Evolutionary conservation across 805 yeast species (phyloP).

Genomic region (Starmerella davenportii): DNA sequence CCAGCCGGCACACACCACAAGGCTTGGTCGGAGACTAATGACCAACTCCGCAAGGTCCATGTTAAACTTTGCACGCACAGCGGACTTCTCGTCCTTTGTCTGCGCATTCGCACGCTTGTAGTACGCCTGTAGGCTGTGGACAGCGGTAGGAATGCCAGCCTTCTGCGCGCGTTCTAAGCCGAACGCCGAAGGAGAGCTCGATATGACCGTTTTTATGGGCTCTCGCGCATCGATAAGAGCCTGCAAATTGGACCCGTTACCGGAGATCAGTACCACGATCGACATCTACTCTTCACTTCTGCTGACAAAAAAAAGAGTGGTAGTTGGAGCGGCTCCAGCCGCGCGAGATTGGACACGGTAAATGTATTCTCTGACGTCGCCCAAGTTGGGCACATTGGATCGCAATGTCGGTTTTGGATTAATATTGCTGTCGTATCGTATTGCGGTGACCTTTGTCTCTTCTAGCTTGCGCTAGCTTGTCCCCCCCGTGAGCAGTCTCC

Average conservation of each 20-base stretch:
- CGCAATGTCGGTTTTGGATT: no score
- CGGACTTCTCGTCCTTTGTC: constrained; percentile 36
- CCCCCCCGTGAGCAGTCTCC: no score
- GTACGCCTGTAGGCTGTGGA: constrained; percentile 55
- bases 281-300: constrained; percentile 10
- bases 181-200: constrained; percentile 72
- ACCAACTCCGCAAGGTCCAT: constrained; percentile 56
- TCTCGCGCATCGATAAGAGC: constrained; percentile 69
- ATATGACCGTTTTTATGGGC: constrained; percentile 56
- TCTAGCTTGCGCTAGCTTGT: no score
- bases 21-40: constrained; percentile 44
- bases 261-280: constrained; percentile 74
- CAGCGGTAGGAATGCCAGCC: constrained; percentile 47
- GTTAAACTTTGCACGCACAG: constrained; percentile 57
- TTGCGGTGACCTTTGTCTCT: no score
- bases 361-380: no score
- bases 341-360: no score
- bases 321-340: no score
- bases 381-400: no score
- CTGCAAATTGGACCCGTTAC: constrained; percentile 88
- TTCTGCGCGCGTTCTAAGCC: constrained; percentile 66
- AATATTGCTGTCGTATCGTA: no score
- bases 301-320: not conserved
- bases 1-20: constrained; percentile 98
- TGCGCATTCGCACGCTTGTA: constrained; percentile 38